Evolutionary conservation across 1,284 basidiomycete genomes (phyloP), one percentile per base, ranked within the genome.

Genomic region (Leucoagaricus sp.): DNA sequence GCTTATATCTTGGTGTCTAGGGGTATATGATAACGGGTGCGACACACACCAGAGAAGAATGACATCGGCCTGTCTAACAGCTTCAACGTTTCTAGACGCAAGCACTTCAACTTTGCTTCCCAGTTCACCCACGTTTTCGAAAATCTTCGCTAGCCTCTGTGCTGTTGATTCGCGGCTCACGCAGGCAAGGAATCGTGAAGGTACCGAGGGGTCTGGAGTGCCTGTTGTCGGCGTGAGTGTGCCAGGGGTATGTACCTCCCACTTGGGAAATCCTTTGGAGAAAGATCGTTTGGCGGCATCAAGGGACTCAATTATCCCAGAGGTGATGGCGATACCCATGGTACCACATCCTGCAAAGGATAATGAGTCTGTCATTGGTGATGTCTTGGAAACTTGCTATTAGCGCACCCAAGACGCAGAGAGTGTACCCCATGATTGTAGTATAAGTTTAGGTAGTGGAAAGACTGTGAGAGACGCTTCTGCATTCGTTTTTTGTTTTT

Each of bases 281-380:
- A 77, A 65, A 26, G 57, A 58, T 4, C 47, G 49, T 63, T 76
- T 77, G 6, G 69, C 65, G n/a, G 64, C 61, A 60, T 87, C 79
- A 47, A 93, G 80, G 69, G 89, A 88, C 60, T 87, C 83, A 48
- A 96, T 75, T 40, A 96, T 87, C 53, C 94, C 97, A 28, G 96
- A 97, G 47, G 97, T 84, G 69, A 99, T 85, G 58, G 97, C 95
- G 62, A 98, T 78, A 57, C 97, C 97, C 97, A 99, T 99, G 6
- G 97, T 99, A 57, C 97, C 97, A 74, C 97, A 99, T 81, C 95
- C 95, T 93, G 59, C 33, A 55, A 59, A 59, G 31, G 26, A 31
- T 55, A 55, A 38, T 19, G 40, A 49, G 55, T 36, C 8, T 7
- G n/a, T 31, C n/a, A 15, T 5, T 26, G 34, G 13, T 40, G 23